These are phyloP conservation scores for Morella rubra DNA, from an alignment of 306 rosid species.

Conservation along the genomic window DNA sequence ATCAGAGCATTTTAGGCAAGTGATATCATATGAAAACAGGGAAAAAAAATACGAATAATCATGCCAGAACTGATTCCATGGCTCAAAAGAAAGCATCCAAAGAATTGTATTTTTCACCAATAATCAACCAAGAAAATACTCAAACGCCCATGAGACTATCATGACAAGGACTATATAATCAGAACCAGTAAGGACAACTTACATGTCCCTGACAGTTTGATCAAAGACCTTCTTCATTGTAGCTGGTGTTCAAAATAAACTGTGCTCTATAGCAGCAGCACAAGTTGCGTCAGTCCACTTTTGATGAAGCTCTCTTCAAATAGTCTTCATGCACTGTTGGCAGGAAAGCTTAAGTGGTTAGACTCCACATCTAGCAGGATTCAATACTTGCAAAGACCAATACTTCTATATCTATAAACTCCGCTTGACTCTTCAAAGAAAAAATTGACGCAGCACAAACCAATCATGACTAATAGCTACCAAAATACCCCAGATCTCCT, in stretches of 20 bases:
- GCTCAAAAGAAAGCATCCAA: not conserved
- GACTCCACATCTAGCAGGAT: constrained; percentile 13
- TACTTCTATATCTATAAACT: not conserved
- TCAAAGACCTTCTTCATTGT: constrained; percentile 91
- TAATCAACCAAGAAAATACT: not conserved
- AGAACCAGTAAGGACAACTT: constrained; percentile 36
- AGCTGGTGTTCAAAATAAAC: constrained; percentile 29
- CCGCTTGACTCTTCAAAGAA: not conserved
- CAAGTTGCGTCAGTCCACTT: constrained; percentile 27
- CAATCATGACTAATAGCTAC: not conserved
- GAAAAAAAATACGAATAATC: not conserved
- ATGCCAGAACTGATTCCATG: not conserved
- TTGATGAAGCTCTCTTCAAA: constrained; percentile 25
- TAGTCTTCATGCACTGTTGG: not conserved
- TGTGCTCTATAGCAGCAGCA: constrained; percentile 32
- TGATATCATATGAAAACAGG: constrained; percentile 16
- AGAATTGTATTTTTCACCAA: not conserved
- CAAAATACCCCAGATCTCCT: not conserved
- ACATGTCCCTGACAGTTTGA: constrained; percentile 98
- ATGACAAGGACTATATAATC: not conserved
- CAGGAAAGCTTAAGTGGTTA: constrained; percentile 12
- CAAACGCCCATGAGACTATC: constrained; percentile 8
- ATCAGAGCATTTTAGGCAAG: constrained; percentile 18
- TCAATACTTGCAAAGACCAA: not conserved
- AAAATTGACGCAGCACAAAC: not conserved